A percentile compares a stretch with the other conserved stretches of the same genome.
Conservation (phyloP, 306 rosid genomes). For the Hippophae rhamnoides region DNA sequence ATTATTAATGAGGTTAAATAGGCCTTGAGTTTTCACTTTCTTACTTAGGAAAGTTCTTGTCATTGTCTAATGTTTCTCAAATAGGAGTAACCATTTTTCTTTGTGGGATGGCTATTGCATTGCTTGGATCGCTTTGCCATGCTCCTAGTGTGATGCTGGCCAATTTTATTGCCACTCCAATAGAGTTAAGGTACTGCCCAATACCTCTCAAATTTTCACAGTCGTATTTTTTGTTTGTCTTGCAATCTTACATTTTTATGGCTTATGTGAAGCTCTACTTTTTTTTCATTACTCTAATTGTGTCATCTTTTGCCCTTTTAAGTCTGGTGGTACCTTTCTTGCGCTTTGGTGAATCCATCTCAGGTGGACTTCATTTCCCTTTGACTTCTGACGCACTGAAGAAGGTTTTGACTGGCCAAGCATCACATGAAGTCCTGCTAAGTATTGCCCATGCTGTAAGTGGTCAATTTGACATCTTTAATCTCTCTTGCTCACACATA, state of each 20-base stretch:
- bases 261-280: background rate
- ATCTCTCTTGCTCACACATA: no score
- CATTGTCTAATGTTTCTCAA: slow-evolving; percentile 13
- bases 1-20: background rate
- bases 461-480: slow-evolving; percentile 13
- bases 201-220: no score
- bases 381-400: slow-evolving; percentile 76
- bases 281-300: background rate
- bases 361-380: slow-evolving; percentile 73
- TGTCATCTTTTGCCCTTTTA: slow-evolving; percentile 20
- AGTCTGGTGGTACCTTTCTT: slow-evolving; percentile 82
- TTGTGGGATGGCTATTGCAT: slow-evolving; percentile 63
- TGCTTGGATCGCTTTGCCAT: slow-evolving; percentile 62
- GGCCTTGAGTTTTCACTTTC: background rate
- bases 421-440: slow-evolving; percentile 56
- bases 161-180: slow-evolving; percentile 81
- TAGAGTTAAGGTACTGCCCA: slow-evolving; percentile 66
- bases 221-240: background rate
- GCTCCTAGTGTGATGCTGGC: slow-evolving; percentile 84
- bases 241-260: background rate
- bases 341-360: slow-evolving; percentile 74
- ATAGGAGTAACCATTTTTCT: slow-evolving; percentile 79
- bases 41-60: slow-evolving; percentile 1
- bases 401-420: slow-evolving; percentile 75
- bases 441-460: slow-evolving; percentile 80